Conservation (phyloP, 495 filamentous ascomycete genomes). For the Cudoniella acicularis region DNA sequence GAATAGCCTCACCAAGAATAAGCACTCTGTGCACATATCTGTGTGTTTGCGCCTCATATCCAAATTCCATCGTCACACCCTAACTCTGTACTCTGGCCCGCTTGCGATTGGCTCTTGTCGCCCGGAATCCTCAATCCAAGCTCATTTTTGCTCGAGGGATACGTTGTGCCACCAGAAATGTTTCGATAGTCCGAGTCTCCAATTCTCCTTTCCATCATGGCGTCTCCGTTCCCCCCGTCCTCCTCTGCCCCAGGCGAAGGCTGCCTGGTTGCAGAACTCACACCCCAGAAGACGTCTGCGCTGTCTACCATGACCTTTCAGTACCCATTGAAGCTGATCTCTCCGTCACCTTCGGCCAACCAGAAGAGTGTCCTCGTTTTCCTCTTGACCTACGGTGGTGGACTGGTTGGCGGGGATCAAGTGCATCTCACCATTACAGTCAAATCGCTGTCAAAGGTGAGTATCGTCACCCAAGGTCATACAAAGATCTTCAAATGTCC, state of each 20-base stretch:
- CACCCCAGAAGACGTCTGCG: slow-evolving; percentile 66
- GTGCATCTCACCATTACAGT: slow-evolving; percentile 70
- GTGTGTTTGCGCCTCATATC: no score
- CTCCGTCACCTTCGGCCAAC: slow-evolving; percentile 49
- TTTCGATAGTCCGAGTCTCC: not conserved
- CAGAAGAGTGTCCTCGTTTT: slow-evolving; percentile 68
- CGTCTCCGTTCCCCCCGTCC: slow-evolving; percentile 62
- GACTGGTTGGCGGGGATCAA: slow-evolving; percentile 80
- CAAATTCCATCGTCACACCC: no score
- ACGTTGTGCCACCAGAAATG: no score
- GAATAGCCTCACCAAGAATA: no score
- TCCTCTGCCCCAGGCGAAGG: slow-evolving; percentile 74
- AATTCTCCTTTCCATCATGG: slow-evolving; percentile 30
- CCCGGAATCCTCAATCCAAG: no score
- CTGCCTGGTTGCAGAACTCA: slow-evolving; percentile 65
- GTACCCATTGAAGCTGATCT: slow-evolving; percentile 92
- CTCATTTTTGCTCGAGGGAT: no score
- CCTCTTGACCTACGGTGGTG: slow-evolving; percentile 91
- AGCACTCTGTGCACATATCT: no score
- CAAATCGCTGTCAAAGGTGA: slow-evolving; percentile 60
- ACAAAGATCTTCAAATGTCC: slow-evolving; percentile 91
- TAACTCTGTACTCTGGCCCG: no score
- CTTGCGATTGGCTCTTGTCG: no score
- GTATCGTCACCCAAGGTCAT: slow-evolving; percentile 88
- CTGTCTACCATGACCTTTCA: slow-evolving; percentile 78